Conservation (phyloP, 1,284 basidiomycete genomes). For the Stygiomarasmius scandens region DNA sequence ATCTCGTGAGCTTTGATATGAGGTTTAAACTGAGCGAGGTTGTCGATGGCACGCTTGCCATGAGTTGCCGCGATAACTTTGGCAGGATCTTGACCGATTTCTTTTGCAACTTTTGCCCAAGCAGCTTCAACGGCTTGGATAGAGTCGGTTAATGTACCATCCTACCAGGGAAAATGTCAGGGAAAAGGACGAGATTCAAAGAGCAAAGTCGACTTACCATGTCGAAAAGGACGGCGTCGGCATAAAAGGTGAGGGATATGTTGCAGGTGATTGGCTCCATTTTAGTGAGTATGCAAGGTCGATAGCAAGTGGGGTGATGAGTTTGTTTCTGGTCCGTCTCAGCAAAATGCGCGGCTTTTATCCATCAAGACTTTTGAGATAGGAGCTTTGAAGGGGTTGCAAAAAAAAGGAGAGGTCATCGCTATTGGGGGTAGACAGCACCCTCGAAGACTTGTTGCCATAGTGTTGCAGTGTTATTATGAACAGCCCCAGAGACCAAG, state of each 20-base stretch:
- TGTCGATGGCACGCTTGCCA: slow-evolving; percentile 73
- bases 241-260: too few species aligned
- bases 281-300: too few species aligned
- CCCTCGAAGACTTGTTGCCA: neutral
- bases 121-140: slow-evolving; percentile 72
- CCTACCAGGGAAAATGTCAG: too few species aligned
- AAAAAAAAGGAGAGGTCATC: slow-evolving; percentile 21
- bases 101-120: slow-evolving; percentile 74
- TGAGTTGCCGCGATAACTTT: slow-evolving; percentile 75
- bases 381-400: slow-evolving; percentile 6
- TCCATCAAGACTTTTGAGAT: neutral
- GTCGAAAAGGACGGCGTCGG: too few species aligned
- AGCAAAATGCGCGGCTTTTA: neutral
- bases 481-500: too few species aligned
- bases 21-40: slow-evolving; percentile 62
- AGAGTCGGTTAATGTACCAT: too few species aligned
- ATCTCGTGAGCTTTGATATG: slow-evolving; percentile 62
- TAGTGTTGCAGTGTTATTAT: neutral
- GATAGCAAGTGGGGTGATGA: too few species aligned
- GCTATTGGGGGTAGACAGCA: slow-evolving; percentile 17
- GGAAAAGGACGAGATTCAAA: too few species aligned
- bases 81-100: slow-evolving; percentile 67
- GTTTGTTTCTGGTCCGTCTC: neutral
- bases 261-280: too few species aligned
- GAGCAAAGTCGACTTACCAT: too few species aligned